phyloP scores from a whole-genome alignment of 345 rosid species.

The Triadica sebifera region DNA sequence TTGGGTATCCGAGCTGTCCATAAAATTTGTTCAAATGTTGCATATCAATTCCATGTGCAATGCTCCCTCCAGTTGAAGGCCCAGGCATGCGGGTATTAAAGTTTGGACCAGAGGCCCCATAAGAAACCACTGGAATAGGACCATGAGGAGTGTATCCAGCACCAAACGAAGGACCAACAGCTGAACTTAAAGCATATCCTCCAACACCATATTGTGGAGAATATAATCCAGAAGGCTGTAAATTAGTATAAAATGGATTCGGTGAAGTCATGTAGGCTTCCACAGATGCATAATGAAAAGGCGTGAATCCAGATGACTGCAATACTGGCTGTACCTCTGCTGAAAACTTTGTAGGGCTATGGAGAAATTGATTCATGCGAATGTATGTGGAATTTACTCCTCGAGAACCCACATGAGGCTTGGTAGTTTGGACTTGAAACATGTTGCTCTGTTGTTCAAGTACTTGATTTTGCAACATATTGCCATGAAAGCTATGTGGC shows the following conservation, averaged over 20 bases:
- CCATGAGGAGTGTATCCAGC: conserved; percentile 72
- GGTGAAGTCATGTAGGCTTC: conserved; percentile 64
- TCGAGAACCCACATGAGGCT: conserved; percentile 25
- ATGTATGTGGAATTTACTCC: conserved; percentile 17
- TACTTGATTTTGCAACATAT: conserved; percentile 25
- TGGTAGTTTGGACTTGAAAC: conserved; percentile 37
- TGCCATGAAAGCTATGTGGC: conserved; percentile 28
- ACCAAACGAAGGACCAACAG: conserved; percentile 58
- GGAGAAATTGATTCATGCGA: conserved; percentile 38
- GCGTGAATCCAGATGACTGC: conserved; percentile 63
- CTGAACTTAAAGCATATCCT: conserved; percentile 59
- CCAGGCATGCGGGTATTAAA: conserved; percentile 39
- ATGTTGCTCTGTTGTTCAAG: conserved; percentile 34
- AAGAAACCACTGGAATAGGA: conserved; percentile 58
- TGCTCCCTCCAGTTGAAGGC: conserved; percentile 37
- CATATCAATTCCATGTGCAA: conserved; percentile 41
- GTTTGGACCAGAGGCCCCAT: conserved; percentile 48
- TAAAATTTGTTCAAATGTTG: conserved; percentile 44
- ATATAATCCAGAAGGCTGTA: conserved; percentile 68
- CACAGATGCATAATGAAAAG: conserved; percentile 61
- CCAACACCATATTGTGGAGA: conserved; percentile 57
- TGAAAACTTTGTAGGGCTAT: conserved; percentile 45
- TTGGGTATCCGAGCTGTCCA: conserved; percentile 40
- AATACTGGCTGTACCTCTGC: conserved; percentile 55
- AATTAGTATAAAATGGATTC: conserved; percentile 62